Percentiles rank a stretch among this genome's conserved stretches.
phyloP scores from a whole-genome alignment of 2,329 filamentous ascomycete genomes.

The Paracoccidioides brasiliensis region DNA sequence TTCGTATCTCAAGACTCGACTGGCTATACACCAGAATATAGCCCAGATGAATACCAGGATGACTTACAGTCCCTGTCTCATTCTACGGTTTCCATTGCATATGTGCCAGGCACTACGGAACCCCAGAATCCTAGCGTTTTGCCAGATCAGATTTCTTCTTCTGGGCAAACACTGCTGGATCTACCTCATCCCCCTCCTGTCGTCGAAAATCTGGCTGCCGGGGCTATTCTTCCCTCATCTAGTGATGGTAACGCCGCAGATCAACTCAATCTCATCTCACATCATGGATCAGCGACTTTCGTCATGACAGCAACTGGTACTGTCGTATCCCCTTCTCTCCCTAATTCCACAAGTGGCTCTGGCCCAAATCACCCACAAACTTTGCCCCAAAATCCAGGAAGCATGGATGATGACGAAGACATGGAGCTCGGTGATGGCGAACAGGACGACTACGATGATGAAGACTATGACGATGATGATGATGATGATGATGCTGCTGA shows the following conservation, averaged over 20 bases:
- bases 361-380: not conserved
- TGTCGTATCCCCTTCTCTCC: not conserved
- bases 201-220: not conserved
- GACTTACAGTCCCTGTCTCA: not conserved
- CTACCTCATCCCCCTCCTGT: not conserved
- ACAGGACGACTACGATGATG: not conserved
- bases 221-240: not conserved
- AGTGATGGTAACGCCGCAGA: not conserved
- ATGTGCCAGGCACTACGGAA: not conserved
- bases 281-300: not conserved
- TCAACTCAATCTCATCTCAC: not conserved
- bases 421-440: not conserved
- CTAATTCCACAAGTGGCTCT: not conserved
- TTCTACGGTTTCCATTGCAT: not conserved
- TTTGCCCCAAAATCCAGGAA: not conserved
- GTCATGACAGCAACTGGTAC: not conserved
- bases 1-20: not conserved
- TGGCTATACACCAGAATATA: not conserved
- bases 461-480: not conserved
- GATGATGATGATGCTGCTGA: not conserved
- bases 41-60: not conserved
- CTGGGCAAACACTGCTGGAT: not conserved
- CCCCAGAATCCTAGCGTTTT: not conserved
- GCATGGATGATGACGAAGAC: not conserved
- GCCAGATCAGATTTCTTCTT: not conserved